phyloP scores from a whole-genome alignment of 31 red algal genomes.

The Asparagopsis taxiformis region DNA sequence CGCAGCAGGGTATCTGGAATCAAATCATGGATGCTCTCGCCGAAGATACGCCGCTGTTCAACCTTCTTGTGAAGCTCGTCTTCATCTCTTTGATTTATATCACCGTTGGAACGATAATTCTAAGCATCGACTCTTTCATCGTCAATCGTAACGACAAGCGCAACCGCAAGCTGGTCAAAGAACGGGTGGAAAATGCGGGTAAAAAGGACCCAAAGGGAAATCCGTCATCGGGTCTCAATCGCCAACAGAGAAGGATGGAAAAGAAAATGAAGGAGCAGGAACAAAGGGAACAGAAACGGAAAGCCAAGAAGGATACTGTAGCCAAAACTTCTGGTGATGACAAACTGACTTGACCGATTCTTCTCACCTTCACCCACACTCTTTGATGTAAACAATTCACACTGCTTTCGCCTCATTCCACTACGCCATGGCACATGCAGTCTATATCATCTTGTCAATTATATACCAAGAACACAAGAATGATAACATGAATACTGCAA shows the following conservation, averaged over 20 bases:
- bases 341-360: neutral
- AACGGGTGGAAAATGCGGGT: slow-evolving; percentile 3
- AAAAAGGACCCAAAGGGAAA: slow-evolving; percentile 4
- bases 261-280: slow-evolving; percentile 30
- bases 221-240: slow-evolving; percentile 14
- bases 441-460: neutral
- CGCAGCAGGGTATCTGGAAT: no score
- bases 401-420: no score
- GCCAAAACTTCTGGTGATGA: neutral
- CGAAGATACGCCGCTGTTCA: slow-evolving; percentile 6
- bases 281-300: slow-evolving; percentile 21
- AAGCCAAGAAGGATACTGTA: neutral
- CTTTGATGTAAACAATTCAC: no score
- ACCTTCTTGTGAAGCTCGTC: neutral
- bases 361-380: neutral
- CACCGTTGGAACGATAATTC: slow-evolving; percentile 24
- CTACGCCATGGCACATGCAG: no score
- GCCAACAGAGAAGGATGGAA: slow-evolving; percentile 26
- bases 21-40: no score
- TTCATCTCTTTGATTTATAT: slow-evolving; percentile 11
- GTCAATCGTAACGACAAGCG: slow-evolving; percentile 31
- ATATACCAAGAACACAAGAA: slow-evolving; percentile 35
- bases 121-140: slow-evolving; percentile 29
- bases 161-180: neutral
- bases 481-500: slow-evolving; percentile 32